Conservation (phyloP, 2,329 filamentous ascomycete species). For the Colletotrichum spaethianum region DNA sequence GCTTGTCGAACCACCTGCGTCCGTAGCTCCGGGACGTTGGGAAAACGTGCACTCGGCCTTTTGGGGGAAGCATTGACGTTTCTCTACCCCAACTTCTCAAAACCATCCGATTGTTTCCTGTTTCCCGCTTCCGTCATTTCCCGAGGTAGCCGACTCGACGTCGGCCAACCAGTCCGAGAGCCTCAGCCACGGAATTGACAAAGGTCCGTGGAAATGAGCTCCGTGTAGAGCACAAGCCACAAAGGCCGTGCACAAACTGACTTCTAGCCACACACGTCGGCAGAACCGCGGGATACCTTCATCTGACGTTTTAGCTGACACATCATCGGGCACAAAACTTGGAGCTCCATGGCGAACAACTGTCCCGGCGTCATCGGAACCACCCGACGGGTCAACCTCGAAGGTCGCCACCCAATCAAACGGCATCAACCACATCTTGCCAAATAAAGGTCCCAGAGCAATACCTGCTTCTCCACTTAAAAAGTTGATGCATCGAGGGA, state of each 20-base stretch:
- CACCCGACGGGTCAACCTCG: neutral
- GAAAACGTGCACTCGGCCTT: slow-evolving; percentile 9
- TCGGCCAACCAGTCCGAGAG: neutral
- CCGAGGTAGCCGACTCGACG: slow-evolving; percentile 31
- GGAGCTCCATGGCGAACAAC: neutral
- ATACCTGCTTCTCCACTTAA: slow-evolving; percentile 19
- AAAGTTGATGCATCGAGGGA: slow-evolving; percentile 29
- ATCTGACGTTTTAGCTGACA: neutral
- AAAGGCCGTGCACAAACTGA: neutral
- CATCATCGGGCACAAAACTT: neutral
- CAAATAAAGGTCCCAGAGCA: slow-evolving; percentile 10
- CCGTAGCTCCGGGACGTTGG: slow-evolving; percentile 36
- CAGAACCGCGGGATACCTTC: neutral
- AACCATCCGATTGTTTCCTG: slow-evolving; percentile 29
- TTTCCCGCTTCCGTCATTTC: slow-evolving; percentile 36
- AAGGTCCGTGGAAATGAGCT: neutral
- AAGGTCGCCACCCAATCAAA: neutral
- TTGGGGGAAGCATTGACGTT: slow-evolving; percentile 16
- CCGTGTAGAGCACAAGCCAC: neutral
- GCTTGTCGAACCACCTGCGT: slow-evolving; percentile 20
- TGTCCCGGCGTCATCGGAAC: slow-evolving; percentile 24
- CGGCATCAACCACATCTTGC: slow-evolving; percentile 23
- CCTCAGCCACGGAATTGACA: slow-evolving; percentile 9
- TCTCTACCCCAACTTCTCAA: slow-evolving; percentile 3
- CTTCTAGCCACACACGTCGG: neutral